A percentile compares a stretch with the other conserved stretches of the same genome.
Conservation (phyloP, 2,329 filamentous ascomycete genomes). For the Fusarium xyrophilum region DNA sequence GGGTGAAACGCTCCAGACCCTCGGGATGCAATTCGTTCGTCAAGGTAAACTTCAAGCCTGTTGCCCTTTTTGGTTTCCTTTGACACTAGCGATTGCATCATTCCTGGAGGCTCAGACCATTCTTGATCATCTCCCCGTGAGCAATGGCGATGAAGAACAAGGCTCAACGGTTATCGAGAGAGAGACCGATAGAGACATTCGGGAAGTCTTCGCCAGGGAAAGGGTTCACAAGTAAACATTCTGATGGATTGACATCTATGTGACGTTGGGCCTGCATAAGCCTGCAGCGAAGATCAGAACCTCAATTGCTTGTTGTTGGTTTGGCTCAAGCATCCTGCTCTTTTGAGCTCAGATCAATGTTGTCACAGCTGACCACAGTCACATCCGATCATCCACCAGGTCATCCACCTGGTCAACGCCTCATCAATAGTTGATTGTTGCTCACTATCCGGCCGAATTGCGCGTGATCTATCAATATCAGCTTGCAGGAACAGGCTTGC, state of each 20-base stretch:
- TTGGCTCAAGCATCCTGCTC: neutral
- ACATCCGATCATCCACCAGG: neutral
- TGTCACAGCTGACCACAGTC: conserved; percentile 5
- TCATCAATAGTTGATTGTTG: conserved; percentile 4
- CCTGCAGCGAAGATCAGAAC: neutral
- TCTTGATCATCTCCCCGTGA: conserved; percentile 15
- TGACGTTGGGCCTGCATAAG: conserved; percentile 1
- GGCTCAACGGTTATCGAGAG: neutral
- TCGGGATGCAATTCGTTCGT: conserved; percentile 5
- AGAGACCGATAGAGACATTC: neutral
- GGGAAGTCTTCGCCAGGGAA: neutral
- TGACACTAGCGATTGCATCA: conserved; percentile 8
- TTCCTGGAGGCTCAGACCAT: neutral
- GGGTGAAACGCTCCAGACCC: conserved; percentile 2
- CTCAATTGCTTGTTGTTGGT: neutral
- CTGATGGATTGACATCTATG: neutral
- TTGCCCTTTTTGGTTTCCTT: neutral
- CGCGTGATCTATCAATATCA: conserved; percentile 18
- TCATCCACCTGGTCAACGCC: neutral
- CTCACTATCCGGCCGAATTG: conserved; percentile 5
- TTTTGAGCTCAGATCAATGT: neutral
- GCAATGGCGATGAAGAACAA: neutral
- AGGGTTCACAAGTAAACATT: neutral
- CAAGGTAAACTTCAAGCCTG: neutral
- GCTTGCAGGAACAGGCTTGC: neutral